Percentiles rank a stretch among this genome's conserved stretches.
phyloP scores from a whole-genome alignment of 495 filamentous ascomycete genomes.

The Glarea lozoyensis region DNA sequence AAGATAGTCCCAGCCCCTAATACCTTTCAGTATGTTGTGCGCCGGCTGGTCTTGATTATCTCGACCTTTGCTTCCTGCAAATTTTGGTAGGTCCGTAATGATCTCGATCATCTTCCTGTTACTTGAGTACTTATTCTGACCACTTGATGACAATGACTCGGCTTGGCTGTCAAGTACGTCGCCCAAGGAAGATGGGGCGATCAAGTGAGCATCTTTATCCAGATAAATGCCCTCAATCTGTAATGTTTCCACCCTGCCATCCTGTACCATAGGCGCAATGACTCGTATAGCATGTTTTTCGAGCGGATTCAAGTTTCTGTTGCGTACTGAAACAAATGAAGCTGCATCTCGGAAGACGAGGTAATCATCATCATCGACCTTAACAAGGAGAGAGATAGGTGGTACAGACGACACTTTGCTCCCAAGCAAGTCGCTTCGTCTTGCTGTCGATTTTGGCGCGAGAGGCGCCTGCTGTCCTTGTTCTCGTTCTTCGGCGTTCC shows the following conservation, averaged over 20 bases:
- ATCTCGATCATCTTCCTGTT: slow-evolving; percentile 29
- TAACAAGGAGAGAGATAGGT: slow-evolving; percentile 28
- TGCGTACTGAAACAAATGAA: slow-evolving; percentile 22
- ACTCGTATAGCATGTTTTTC: slow-evolving; percentile 25
- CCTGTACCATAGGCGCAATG: slow-evolving; percentile 29
- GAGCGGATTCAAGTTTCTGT: slow-evolving; percentile 17
- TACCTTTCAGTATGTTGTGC: slow-evolving; percentile 26
- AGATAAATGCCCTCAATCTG: slow-evolving; percentile 31
- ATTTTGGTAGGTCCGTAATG: slow-evolving; percentile 28
- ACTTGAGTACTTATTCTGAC: too few relatives aligned
- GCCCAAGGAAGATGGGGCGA: slow-evolving; percentile 13
- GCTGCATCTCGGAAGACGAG: slow-evolving; percentile 25
- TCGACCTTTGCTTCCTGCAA: slow-evolving; percentile 11
- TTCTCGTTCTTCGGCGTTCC: slow-evolving; percentile 18
- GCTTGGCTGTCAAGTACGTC: too few relatives aligned
- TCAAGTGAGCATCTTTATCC: slow-evolving; percentile 24
- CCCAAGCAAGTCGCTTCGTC: slow-evolving; percentile 20
- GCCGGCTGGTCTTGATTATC: slow-evolving; percentile 16
- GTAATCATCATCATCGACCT: slow-evolving; percentile 30
- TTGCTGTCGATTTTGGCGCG: not conserved
- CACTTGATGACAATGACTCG: too few relatives aligned
- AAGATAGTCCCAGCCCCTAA: slow-evolving; percentile 33
- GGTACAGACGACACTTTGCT: slow-evolving; percentile 17
- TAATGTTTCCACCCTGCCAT: slow-evolving; percentile 21
- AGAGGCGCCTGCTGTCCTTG: not conserved